phyloP scores from a whole-genome alignment of 306 rosid species.

The Inga leiocalycina region DNA sequence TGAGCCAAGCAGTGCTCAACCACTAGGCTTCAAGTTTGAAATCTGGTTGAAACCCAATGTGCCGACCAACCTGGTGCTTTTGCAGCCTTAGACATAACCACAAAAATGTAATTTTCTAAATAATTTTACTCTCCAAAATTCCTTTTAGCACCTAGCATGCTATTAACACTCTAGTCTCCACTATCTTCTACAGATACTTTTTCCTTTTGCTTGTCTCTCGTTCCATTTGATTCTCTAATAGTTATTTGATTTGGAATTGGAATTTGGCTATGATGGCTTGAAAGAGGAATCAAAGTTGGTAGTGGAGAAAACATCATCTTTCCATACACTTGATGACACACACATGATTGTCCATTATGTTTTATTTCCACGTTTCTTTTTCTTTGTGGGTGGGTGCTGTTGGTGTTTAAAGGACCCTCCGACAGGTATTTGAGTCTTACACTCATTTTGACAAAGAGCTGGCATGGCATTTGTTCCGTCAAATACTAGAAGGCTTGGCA shows the following conservation, averaged over 20 bases:
- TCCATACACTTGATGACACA: slow-evolving; percentile 12
- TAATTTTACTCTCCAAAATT: neutral
- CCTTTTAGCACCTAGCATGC: slow-evolving; percentile 11
- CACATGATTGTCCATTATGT: slow-evolving; percentile 1
- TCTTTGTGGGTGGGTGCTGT: slow-evolving; percentile 28
- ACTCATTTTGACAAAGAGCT: slow-evolving; percentile 73
- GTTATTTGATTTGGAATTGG: neutral
- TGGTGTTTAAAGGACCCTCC: slow-evolving; percentile 72
- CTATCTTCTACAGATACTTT: neutral
- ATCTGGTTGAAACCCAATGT: neutral
- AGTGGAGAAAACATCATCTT: neutral
- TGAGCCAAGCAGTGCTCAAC: neutral
- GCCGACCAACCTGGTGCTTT: neutral
- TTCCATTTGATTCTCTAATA: slow-evolving; percentile 7
- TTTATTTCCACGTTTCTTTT: slow-evolving; percentile 8
- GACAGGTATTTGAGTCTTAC: slow-evolving; percentile 78
- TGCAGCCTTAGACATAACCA: neutral
- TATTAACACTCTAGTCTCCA: neutral
- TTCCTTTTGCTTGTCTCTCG: neutral
- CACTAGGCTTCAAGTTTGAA: neutral
- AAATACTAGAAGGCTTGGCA: slow-evolving; percentile 96
- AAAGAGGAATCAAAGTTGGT: slow-evolving; percentile 19
- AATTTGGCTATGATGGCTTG: slow-evolving; percentile 15
- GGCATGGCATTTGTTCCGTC: slow-evolving; percentile 92
- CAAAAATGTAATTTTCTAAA: neutral